Conservation (phyloP, 2,329 filamentous ascomycete species). For the Ophiocordyceps sinensis region DNA sequence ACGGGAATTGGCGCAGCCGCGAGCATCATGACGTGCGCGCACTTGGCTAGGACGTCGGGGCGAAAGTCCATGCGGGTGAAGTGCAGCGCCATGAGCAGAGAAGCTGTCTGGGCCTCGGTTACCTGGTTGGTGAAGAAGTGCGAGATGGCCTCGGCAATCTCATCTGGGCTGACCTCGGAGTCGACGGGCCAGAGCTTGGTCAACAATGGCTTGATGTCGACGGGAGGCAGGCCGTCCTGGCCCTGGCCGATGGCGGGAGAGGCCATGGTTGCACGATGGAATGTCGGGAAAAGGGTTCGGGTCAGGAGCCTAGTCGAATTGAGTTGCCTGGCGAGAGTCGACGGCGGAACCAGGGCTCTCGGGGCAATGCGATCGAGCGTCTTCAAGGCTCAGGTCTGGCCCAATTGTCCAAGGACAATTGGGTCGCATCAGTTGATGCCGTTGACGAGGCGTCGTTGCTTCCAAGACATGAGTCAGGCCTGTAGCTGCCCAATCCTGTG, state of each 20-base stretch:
- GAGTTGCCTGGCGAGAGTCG: too few relatives aligned
- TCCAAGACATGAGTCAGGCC: too few relatives aligned
- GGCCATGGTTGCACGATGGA: constrained; percentile 12
- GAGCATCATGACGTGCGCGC: constrained; percentile 69
- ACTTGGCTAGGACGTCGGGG: constrained; percentile 74
- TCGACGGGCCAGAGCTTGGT: constrained; percentile 53
- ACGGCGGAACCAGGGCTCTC: too few relatives aligned
- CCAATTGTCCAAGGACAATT: too few relatives aligned
- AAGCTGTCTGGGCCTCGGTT: constrained; percentile 76
- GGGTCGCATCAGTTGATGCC: too few relatives aligned
- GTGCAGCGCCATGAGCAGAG: constrained; percentile 79
- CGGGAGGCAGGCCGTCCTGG: constrained; percentile 15
- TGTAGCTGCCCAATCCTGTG: too few relatives aligned
- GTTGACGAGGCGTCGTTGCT: too few relatives aligned
- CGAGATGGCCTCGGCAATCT: constrained; percentile 82
- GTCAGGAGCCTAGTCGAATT: too few relatives aligned
- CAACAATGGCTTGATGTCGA: constrained; percentile 58
- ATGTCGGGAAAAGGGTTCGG: background rate
- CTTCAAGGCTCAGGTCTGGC: too few relatives aligned
- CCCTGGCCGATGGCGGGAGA: constrained; percentile 11
- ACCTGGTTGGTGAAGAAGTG: constrained; percentile 84
- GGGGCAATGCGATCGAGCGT: too few relatives aligned
- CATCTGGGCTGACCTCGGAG: constrained; percentile 50
- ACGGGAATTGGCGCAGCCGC: constrained; percentile 62
- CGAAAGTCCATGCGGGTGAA: constrained; percentile 77